Base-by-base conservation (phyloP, 2,329 filamentous ascomycete species). In the Chrysoporthe puriensis region DNA sequence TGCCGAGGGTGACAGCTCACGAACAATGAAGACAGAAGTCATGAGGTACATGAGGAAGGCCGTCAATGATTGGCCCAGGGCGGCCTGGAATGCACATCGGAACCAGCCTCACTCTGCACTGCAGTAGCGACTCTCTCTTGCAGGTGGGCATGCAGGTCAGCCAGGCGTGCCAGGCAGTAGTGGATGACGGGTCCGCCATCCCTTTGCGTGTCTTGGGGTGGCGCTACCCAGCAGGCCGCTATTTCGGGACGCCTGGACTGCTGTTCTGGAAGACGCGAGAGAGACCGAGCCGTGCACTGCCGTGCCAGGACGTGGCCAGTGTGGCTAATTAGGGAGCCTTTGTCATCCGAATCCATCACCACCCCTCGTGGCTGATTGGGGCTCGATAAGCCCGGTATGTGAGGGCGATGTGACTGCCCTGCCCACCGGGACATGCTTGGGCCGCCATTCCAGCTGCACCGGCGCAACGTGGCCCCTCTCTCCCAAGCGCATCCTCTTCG, bases 71-170 rank as follows among this genome's bases (percentile, higher is more conserved):
- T 71, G 70, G 69, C 40, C 59, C 42, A 66, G 62, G 60, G 62
- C 46, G 64, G 42, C 67, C 26, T 64, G 69, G 62, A 62, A 56
- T 66, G 63, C 48, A 64, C 52, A 43, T 26, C 26, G 52, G 62
- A 66, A 68, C 69, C 71, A 72, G 71, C 71, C 71, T 72, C 70
- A 71, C 69, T 70, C 68, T 70, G 62, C 62, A 48, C 66, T 69
- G 70, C 68, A 72, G 66, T 64, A 70, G 66, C 67, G 66, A 69
- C 36, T 57, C 46, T 64, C 65, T 65, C 26, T 32, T 67, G 62
- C 65, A 69, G 64, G 21, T 40, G 44, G 44, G 34, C 64, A 66
- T 67, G 64, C 64, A 69, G 62, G 69, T 64, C 52, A 69, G 67
- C 64, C 61, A 64, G 61, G 56, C 21, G 14, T 44, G 36, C 57